Percentiles rank a stretch among this genome's conserved stretches.
phyloP scores from a whole-genome alignment of 805 yeast genomes.

The Candida rishiriensis region DNA sequence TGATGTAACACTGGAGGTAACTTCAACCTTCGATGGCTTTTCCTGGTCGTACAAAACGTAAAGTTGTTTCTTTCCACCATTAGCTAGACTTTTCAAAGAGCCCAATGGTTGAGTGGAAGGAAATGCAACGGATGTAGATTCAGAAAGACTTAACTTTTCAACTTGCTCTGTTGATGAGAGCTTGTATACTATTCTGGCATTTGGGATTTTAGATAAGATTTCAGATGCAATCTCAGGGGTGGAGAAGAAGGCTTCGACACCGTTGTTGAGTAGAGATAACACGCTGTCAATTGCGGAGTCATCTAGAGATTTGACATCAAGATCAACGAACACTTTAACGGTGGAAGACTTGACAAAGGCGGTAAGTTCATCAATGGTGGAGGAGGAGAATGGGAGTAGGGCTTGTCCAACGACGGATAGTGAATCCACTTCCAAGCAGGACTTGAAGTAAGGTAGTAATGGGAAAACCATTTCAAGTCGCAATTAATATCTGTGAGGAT shows the following conservation, averaged over 20 bases:
- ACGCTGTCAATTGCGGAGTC: conserved; percentile 19
- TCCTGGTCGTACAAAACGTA: conserved; percentile 5
- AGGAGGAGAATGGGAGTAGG: conserved; percentile 16
- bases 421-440: conserved; percentile 9
- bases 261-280: conserved; percentile 27
- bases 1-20: conserved; percentile 21
- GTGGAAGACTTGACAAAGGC: conserved; percentile 10
- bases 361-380: conserved; percentile 13
- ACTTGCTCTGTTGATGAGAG: conserved; percentile 14
- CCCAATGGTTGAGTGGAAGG: conserved; percentile 15
- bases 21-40: conserved; percentile 11
- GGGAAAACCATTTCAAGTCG: conserved; percentile 30
- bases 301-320: conserved; percentile 8
- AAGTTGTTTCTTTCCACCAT: conserved; percentile 14
- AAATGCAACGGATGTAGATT: conserved; percentile 18
- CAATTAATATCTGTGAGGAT: no score
- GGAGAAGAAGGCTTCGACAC: conserved; percentile 25
- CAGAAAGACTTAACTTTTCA: conserved; percentile 13
- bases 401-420: conserved; percentile 28
- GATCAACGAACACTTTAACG: conserved; percentile 24
- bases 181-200: conserved; percentile 29
- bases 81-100: conserved; percentile 7
- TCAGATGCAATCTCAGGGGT: conserved; percentile 11
- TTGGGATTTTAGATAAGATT: conserved; percentile 28
- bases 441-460: conserved; percentile 24